phyloP scores from a whole-genome alignment of 768 basidiomycete species.

The Clitopilus hobsonii region DNA sequence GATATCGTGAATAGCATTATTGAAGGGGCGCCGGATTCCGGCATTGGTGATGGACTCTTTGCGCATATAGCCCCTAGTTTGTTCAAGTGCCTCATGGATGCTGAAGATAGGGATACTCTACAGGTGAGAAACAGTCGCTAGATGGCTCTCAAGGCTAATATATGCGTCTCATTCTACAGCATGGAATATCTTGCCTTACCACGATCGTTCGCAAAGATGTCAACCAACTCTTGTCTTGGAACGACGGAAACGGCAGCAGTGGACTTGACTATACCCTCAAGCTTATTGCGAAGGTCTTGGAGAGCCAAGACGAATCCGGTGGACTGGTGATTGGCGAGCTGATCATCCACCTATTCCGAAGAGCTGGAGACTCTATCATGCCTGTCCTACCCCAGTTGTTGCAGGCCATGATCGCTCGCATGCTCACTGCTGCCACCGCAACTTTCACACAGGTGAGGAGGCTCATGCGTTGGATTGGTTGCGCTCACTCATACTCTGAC shows the following conservation, averaged over 20 bases:
- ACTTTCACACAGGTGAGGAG: conserved; percentile 78
- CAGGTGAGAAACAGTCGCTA: no score
- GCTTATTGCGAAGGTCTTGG: conserved; percentile 74
- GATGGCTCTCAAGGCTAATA: no score
- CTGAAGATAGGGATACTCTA: conserved; percentile 84
- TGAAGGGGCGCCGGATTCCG: conserved; percentile 54
- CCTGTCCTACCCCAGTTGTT: conserved; percentile 86
- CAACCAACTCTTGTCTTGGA: conserved; percentile 76
- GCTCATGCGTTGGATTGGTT: not conserved
- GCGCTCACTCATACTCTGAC: conserved; percentile 2
- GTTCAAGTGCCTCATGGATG: conserved; percentile 59
- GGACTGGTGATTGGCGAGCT: conserved; percentile 93
- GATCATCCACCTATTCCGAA: conserved; percentile 87
- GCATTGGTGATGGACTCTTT: conserved; percentile 81
- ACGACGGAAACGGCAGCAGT: conserved; percentile 55
- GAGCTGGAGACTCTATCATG: conserved; percentile 73
- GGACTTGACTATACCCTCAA: conserved; percentile 75
- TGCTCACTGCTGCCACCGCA: conserved; percentile 83
- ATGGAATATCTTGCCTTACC: conserved; percentile 79
- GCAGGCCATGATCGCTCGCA: conserved; percentile 75
- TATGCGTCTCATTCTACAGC: no score
- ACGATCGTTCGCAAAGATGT: conserved; percentile 84
- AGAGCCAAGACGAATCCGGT: conserved; percentile 82
- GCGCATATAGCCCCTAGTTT: conserved; percentile 67
- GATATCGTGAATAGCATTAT: conserved; percentile 75